A percentile compares a stretch with the other conserved stretches of the same genome.
Conservation (phyloP, 768 basidiomycete genomes). For the Pleurotus sapidus region DNA sequence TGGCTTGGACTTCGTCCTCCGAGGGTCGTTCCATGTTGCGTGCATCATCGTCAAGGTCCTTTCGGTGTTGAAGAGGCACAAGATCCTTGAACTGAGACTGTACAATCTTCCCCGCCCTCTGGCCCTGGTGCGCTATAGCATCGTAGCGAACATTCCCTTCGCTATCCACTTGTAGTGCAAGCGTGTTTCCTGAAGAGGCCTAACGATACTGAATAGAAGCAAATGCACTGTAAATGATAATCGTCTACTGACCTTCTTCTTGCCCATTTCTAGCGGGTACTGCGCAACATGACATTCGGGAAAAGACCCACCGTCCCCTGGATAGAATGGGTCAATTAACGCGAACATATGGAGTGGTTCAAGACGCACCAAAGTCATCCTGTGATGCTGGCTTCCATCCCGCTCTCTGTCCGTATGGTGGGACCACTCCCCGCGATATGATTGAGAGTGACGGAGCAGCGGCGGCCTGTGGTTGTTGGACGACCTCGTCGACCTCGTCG, state of each 20-base stretch:
- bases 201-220: conserved; percentile 25
- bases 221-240: not conserved
- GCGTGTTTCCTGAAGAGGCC: conserved; percentile 90
- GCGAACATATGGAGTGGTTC: not conserved
- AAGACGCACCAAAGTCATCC: conserved; percentile 76
- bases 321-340: not conserved
- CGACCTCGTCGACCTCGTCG: conserved; percentile 43
- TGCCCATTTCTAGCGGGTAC: conserved; percentile 93
- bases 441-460: conserved; percentile 35
- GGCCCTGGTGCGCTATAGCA: conserved; percentile 94
- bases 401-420: conserved; percentile 81
- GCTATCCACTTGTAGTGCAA: conserved; percentile 94
- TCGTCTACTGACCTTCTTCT: conserved; percentile 73
- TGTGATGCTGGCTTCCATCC: conserved; percentile 84
- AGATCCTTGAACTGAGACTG: conserved; percentile 98
- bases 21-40: conserved; percentile 88
- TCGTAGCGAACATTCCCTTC: conserved; percentile 98
- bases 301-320: conserved; percentile 83
- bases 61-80: conserved; percentile 86
- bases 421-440: conserved; percentile 53
- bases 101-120: conserved; percentile 79
- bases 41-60: conserved; percentile 76
- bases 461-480: conserved; percentile 22
- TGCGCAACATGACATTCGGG: conserved; percentile 98
- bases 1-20: conserved; percentile 89